Evolutionary conservation across 345 rosid species (phyloP).

Genomic region (Moringa oleifera): DNA sequence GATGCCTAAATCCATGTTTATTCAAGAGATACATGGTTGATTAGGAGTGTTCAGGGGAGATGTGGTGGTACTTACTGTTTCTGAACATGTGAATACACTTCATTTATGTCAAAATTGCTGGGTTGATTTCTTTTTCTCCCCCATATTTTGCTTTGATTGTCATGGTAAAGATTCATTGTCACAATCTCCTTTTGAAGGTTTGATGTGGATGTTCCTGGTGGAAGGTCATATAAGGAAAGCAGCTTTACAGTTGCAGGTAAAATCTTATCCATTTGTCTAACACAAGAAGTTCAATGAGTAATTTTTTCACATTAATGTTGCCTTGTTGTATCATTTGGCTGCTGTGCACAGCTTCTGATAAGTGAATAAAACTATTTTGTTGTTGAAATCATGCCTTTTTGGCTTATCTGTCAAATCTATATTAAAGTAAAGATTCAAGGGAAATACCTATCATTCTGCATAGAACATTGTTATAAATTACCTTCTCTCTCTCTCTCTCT

Average conservation of each 20-base stretch:
- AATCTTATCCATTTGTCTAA: neutral
- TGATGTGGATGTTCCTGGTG: slow-evolving; percentile 93
- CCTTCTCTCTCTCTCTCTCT: neutral
- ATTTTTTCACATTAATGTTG: neutral
- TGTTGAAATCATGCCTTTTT: neutral
- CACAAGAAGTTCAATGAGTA: too few relatives aligned
- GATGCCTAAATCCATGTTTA: neutral
- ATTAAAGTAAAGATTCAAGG: neutral
- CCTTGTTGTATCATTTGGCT: neutral
- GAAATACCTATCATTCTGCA: neutral
- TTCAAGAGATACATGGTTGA: neutral
- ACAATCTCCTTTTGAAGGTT: slow-evolving; percentile 47
- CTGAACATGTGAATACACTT: neutral
- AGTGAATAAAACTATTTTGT: too few relatives aligned
- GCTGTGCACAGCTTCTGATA: neutral
- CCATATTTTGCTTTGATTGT: neutral
- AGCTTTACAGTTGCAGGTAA: slow-evolving; percentile 88
- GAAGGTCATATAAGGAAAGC: slow-evolving; percentile 78
- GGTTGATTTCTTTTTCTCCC: neutral
- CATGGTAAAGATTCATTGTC: neutral
- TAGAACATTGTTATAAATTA: neutral
- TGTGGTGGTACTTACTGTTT: neutral
- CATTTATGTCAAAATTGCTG: neutral
- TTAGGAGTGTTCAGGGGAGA: neutral
- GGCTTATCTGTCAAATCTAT: neutral